Conservation (phyloP, 73 alveolate genomes). For the Paramecium caudatum region DNA sequence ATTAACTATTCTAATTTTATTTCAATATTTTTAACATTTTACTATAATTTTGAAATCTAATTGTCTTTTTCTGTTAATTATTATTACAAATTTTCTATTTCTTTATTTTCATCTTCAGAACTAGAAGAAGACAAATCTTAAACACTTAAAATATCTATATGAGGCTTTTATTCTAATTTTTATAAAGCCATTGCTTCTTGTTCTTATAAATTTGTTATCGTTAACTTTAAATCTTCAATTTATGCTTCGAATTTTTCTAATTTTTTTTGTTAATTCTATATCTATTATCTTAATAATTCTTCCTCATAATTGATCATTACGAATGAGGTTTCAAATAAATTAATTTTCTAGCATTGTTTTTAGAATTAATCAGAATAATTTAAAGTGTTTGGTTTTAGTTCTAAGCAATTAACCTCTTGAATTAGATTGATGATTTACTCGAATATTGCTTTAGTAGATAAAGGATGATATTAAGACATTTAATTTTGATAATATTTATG, state of each 20-base stretch:
- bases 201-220: not conserved
- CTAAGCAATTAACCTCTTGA: not conserved
- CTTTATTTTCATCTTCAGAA: conserved; percentile 1
- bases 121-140: not conserved
- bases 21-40: not conserved
- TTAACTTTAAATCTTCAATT: not conserved
- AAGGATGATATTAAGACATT: not conserved
- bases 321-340: not conserved
- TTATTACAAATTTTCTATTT: not conserved
- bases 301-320: not conserved
- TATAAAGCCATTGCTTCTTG: not conserved
- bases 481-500: not conserved
- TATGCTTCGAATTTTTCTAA: not conserved
- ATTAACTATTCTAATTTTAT: not conserved
- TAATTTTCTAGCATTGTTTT: not conserved
- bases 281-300: not conserved
- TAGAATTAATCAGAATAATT: not conserved
- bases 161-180: not conserved
- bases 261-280: not conserved
- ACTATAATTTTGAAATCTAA: not conserved
- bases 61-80: conserved; percentile 19
- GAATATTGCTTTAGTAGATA: not conserved
- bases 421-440: not conserved
- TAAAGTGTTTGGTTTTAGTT: not conserved
- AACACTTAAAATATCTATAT: not conserved